Evolutionary conservation across 331 rosid genomes (phyloP).

Genomic region (Phaseolus coccineus): DNA sequence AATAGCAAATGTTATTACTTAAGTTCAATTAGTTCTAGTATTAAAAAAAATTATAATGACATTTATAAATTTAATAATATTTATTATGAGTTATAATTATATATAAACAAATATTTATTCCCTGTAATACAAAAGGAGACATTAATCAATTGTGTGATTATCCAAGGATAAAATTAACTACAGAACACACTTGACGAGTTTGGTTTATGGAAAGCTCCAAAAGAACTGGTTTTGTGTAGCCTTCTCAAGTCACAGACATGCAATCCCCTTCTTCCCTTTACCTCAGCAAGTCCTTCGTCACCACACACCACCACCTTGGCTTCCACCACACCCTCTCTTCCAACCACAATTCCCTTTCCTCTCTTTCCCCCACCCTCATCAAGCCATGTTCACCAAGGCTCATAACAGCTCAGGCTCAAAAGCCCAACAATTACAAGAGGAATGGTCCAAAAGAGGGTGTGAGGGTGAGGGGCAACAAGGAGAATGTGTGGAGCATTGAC

Average conservation of each 20-base stretch:
- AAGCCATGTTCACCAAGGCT: slow-evolving; percentile 45
- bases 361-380: slow-evolving; percentile 39
- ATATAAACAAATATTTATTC: no score
- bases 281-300: slow-evolving; percentile 41
- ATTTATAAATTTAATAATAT: no score
- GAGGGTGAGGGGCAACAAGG: slow-evolving; percentile 67
- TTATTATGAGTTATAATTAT: no score
- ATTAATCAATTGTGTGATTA: no score
- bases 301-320: slow-evolving; percentile 41
- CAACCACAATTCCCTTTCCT: slow-evolving; percentile 50
- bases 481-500: slow-evolving; percentile 94
- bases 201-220: not conserved
- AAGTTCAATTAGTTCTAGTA: no score
- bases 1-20: no score
- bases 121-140: no score
- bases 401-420: slow-evolving; percentile 49
- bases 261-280: slow-evolving; percentile 52
- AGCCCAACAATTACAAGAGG: slow-evolving; percentile 45
- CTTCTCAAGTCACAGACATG: slow-evolving; percentile 44
- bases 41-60: no score
- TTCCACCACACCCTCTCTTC: slow-evolving; percentile 51
- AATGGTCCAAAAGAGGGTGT: slow-evolving; percentile 37
- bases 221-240: not conserved
- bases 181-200: no score
- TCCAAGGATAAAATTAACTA: no score